Base-by-base conservation (phyloP, 345 rosid species). In the Rhizophora mangle region DNA sequence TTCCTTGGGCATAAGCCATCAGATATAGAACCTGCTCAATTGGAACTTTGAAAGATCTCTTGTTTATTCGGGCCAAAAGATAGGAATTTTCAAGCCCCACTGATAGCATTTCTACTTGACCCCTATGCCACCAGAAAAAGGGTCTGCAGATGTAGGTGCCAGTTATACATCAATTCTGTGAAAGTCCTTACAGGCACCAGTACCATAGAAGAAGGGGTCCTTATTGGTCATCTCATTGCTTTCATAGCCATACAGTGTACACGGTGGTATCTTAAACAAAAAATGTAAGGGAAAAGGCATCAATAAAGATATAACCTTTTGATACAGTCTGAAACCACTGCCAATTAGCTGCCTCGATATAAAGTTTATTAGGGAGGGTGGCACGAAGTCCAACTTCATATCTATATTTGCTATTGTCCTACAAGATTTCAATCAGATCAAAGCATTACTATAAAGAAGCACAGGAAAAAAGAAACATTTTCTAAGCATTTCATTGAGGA, bases 341-440 rank as follows among this genome's bases (percentile, higher is more conserved):
- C 99, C 97, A 1, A 92, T 37, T 71, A 92, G 92, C 84, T 95
- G 98, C 80, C 99, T 90, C 24, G 97, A 74, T 57, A 95, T 79
- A 47, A 95, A 95, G 80, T 95, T 95, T 43, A 95, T 83, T 60
- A 95, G 93, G 67, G 88, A 80, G 11, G 98, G 92, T 74, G 98
- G 99, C 37, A 92, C 85, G 32, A 95, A 87, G 70, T 92, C 98
- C 77, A 96, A 71, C 91, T 96, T 96, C 73, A 92, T 57, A 85
- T 96, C 99, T 79, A 96, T 15, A 68, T 72, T 90, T 36, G 74
- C 91, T 36, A 96, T 90, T 13, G 96, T 86, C 87, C 99, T 96
- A 72, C 80, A 81, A 69, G 74, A 67, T 74, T 56, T 54, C 65
- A 66, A 30, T 8, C n/a, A 34, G 49, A 15, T 77, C 57, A 32